Base-by-base conservation (phyloP, 1,139 yeast genomes). In the Wickerhamomyces sp. region DNA sequence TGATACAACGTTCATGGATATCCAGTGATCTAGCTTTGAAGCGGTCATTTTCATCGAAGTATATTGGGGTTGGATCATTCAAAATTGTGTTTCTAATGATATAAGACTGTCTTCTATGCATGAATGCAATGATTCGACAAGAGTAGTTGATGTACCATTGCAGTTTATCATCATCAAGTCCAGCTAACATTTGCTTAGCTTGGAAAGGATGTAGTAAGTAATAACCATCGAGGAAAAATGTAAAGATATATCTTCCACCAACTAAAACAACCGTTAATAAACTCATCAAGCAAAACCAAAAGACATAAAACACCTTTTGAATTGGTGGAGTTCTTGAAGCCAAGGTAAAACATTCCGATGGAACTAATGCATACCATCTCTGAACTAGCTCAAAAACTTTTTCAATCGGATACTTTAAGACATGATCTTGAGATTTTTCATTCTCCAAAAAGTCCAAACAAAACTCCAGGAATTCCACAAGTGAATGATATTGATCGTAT, bases 221-320 rank as follows among this genome's bases (percentile, higher is more conserved):
- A 36, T 41, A 55, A 0, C 59, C 60, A 40, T 49, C 45, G 34
- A 57, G 49, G 23, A 49, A 37, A 32, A 44, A 53, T 0, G 56
- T 46, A 34, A 58, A 56, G 27, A 56, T 41, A 26, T 56, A 56
- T n/a, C 54, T 45, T 18, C 44, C 39, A 26, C 56, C 54, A 8
- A 48, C 43, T 10, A 53, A 31, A 2, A 51, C 36, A 1, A 49
- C 48, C 29, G 52, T 56, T 27, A 56, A 10, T 1, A 54, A 27
- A 13, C 43, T 45, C 3, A 48, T 40, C 11, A 56, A 36, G 1
- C 51, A 41, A 32, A 47, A 46, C 57, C 58, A 55, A 14, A 55
- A 41, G 3, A 47, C 43, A 36, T 53, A 52, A 9, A 55, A 41
- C 1, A 55, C 52, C 29, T 49, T 53, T 10, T 47, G 41, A 2